Conservation (phyloP, 805 yeast genomes). For the Jamesozyma rosinii region DNA sequence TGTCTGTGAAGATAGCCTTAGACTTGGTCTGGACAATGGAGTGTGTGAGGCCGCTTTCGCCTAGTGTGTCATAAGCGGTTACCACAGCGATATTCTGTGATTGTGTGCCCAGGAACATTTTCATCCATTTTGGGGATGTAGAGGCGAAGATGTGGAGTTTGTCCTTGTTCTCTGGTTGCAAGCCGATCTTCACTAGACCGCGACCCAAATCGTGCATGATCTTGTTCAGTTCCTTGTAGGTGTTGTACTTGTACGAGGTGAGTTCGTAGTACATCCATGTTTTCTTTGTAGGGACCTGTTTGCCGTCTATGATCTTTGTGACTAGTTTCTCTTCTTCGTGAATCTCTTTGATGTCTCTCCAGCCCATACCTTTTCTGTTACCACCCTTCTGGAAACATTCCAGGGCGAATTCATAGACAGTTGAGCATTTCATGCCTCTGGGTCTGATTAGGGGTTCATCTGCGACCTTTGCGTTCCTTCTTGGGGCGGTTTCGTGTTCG, state of each 20-base stretch:
- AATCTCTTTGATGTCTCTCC: constrained; percentile 65
- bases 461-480: constrained; percentile 48
- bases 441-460: constrained; percentile 48
- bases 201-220: constrained; percentile 50
- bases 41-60: constrained; percentile 79
- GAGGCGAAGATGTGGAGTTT: constrained; percentile 77
- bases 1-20: constrained; percentile 75
- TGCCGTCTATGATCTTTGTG: constrained; percentile 70
- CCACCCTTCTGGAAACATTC: constrained; percentile 55
- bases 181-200: constrained; percentile 68
- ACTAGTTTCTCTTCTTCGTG: constrained; percentile 70
- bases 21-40: constrained; percentile 78
- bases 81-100: constrained; percentile 78
- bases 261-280: constrained; percentile 81
- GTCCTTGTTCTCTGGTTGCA: constrained; percentile 42
- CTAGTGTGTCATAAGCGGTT: constrained; percentile 95
- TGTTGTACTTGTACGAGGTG: constrained; percentile 57
- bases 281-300: constrained; percentile 62
- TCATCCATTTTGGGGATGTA: constrained; percentile 90
- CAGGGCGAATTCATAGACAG: constrained; percentile 59
- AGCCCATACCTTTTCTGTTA: constrained; percentile 52
- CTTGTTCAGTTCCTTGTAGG: constrained; percentile 47
- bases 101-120: constrained; percentile 68
- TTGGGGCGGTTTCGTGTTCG: constrained; percentile 74
- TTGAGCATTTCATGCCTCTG: constrained; percentile 49